phyloP scores from a whole-genome alignment of 2,329 filamentous ascomycete species.

The Aureobasidium melanogenum region DNA sequence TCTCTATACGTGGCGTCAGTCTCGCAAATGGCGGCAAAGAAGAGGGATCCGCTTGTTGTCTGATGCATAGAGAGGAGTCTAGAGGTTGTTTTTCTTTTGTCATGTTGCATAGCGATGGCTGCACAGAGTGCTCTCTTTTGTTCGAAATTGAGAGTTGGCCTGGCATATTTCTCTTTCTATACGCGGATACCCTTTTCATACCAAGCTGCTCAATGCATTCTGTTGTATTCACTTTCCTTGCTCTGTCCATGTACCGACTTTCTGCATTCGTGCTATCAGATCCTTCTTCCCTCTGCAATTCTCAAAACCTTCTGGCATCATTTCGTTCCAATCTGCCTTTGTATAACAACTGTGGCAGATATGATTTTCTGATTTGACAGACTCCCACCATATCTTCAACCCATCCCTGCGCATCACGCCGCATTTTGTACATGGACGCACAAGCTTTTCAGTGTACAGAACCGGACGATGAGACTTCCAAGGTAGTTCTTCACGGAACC shows the following conservation, averaged over 20 bases:
- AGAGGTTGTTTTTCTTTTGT: background rate
- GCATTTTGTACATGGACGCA: background rate
- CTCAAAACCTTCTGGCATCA: background rate
- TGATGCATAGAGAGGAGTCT: background rate
- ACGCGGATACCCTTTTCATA: conserved; percentile 2
- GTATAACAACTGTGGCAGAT: background rate
- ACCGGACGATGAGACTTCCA: background rate
- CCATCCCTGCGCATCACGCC: background rate
- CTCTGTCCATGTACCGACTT: background rate
- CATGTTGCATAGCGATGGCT: background rate
- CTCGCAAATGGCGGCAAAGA: background rate
- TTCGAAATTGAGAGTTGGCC: background rate
- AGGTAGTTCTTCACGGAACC: background rate
- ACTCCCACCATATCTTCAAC: background rate
- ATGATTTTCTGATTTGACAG: background rate
- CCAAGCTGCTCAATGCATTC: background rate
- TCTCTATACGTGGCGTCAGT: conserved; percentile 18
- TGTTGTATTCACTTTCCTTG: background rate
- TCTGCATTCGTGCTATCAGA: background rate
- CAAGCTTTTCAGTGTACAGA: background rate
- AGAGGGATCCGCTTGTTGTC: conserved; percentile 2
- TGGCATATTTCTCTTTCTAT: background rate
- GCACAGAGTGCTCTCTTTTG: background rate
- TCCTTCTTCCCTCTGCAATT: background rate
- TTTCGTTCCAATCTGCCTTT: background rate